phyloP scores from a whole-genome alignment of 73 alveolate genomes.

The Paramecium pentaurelia region DNA sequence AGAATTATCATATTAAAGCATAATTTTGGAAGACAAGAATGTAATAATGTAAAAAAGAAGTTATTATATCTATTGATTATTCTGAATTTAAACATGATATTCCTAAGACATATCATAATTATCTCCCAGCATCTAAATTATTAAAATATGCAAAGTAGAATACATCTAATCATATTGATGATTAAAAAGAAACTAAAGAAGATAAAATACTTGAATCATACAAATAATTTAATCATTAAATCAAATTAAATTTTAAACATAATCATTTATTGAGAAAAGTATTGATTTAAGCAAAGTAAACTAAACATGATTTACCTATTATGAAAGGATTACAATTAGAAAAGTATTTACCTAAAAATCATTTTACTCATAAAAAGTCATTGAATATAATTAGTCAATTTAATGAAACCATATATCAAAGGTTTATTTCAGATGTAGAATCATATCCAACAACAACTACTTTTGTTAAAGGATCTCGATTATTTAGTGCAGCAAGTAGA shows the following conservation, averaged over 20 bases:
- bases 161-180: not conserved
- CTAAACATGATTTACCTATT: not conserved
- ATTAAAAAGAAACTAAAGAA: not conserved
- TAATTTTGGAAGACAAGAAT: not conserved
- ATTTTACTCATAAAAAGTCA: not conserved
- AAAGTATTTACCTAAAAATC: not conserved
- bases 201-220: not conserved
- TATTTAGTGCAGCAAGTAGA: constrained; percentile 6
- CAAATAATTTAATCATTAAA: not conserved
- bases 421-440: not conserved
- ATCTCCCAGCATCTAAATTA: not conserved
- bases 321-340: not conserved
- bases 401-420: not conserved
- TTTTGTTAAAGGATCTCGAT: not conserved
- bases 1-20: not conserved
- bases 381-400: not conserved
- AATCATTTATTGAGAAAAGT: not conserved
- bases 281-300: not conserved
- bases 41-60: not conserved
- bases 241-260: not conserved
- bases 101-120: not conserved
- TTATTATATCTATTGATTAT: not conserved
- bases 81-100: not conserved
- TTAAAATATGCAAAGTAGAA: not conserved
- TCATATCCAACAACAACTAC: not conserved